phyloP scores from a whole-genome alignment of 768 basidiomycete species.

The Tephrocybe rancida region DNA sequence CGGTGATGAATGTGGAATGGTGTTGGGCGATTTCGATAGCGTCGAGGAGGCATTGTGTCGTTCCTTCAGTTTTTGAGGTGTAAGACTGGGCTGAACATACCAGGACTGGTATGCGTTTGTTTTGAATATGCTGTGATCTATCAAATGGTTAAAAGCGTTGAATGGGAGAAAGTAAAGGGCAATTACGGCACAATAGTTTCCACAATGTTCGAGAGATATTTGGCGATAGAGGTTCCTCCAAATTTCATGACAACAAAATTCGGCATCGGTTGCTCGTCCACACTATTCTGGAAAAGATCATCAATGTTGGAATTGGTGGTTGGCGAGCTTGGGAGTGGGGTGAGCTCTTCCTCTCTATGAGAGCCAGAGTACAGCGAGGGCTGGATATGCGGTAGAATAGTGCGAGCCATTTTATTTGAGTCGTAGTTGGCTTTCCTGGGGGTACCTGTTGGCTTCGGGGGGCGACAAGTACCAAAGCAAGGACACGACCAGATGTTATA shows the following conservation, averaged over 20 bases:
- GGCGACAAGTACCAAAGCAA: too few species aligned
- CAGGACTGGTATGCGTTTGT: slow-evolving; percentile 5
- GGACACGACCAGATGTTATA: neutral
- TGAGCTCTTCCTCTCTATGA: neutral
- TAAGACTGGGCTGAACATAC: slow-evolving; percentile 14
- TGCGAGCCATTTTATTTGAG: neutral
- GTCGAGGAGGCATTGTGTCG: slow-evolving; percentile 10
- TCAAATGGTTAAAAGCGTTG: neutral
- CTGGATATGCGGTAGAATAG: neutral
- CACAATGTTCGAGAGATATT: slow-evolving; percentile 8
- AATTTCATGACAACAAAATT: slow-evolving; percentile 9
- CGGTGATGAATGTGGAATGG: neutral
- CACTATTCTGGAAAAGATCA: neutral
- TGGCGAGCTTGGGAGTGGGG: neutral
- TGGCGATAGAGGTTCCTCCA: slow-evolving; percentile 11
- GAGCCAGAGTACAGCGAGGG: neutral
- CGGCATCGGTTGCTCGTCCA: neutral
- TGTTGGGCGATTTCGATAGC: slow-evolving; percentile 6
- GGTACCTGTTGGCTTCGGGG: too few species aligned
- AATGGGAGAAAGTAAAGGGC: neutral
- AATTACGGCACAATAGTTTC: slow-evolving; percentile 7
- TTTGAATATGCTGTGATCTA: neutral
- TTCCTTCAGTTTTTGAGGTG: slow-evolving; percentile 11
- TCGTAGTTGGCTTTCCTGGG: neutral
- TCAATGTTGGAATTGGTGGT: neutral